These are phyloP conservation scores for Infundibulicybe gibba DNA, from an alignment of 768 basidiomycete genomes.

Conservation along the genomic window DNA sequence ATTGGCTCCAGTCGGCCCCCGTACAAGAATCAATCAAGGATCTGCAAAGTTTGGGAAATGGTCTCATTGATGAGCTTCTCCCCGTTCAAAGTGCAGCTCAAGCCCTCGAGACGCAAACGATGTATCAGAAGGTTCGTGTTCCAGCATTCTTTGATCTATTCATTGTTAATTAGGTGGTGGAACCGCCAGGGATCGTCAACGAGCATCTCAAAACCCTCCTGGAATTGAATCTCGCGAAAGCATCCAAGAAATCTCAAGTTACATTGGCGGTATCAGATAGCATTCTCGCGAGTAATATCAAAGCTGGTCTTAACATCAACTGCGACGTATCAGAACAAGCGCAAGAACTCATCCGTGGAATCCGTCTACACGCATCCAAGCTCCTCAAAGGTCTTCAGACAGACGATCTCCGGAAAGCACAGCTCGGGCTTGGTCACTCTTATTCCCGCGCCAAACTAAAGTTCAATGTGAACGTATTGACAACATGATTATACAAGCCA, in stretches of 20 bases:
- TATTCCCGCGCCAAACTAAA: slow-evolving; percentile 98
- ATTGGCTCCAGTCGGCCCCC: slow-evolving; percentile 72
- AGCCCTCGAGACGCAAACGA: slow-evolving; percentile 94
- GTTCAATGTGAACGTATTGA: slow-evolving; percentile 95
- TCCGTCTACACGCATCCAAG: slow-evolving; percentile 87
- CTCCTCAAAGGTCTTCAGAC: slow-evolving; percentile 85
- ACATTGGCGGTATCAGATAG: slow-evolving; percentile 79
- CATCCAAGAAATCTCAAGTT: slow-evolving; percentile 66
- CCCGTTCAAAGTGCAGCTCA: slow-evolving; percentile 93
- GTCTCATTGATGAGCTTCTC: slow-evolving; percentile 86
- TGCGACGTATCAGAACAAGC: slow-evolving; percentile 82
- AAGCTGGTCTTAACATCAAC: slow-evolving; percentile 61
- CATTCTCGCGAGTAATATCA: slow-evolving; percentile 73
- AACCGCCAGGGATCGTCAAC: slow-evolving; percentile 68
- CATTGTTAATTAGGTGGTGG: slow-evolving; percentile 3
- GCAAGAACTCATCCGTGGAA: slow-evolving; percentile 86
- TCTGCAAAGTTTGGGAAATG: slow-evolving; percentile 88
- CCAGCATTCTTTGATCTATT: slow-evolving; percentile 1
- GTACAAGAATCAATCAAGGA: slow-evolving; percentile 88
- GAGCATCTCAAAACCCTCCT: slow-evolving; percentile 80
- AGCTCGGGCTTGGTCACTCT: slow-evolving; percentile 95
- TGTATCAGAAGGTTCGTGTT: slow-evolving; percentile 81
- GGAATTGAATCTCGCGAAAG: slow-evolving; percentile 82
- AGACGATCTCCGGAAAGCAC: slow-evolving; percentile 88
- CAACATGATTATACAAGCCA: slow-evolving; percentile 99